A percentile compares a stretch with the other conserved stretches of the same genome.
Conservation (phyloP, 495 filamentous ascomycete species). For the Emericellopsis terricola region DNA sequence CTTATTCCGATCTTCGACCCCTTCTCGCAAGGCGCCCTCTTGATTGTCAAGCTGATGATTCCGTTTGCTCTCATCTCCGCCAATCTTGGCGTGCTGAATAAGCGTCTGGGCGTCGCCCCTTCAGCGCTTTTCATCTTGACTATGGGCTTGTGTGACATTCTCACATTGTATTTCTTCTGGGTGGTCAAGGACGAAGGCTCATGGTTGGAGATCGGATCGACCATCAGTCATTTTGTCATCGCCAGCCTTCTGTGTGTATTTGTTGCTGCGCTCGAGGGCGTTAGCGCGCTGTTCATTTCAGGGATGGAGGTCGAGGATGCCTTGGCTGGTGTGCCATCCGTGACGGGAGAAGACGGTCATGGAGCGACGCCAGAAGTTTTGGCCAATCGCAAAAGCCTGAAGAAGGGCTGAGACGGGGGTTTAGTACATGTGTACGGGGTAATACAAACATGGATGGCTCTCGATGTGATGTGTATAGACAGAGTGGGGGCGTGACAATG, state of each 20-base stretch:
- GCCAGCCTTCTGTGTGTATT: conserved; percentile 80
- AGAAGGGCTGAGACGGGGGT: no score
- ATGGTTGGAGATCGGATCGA: conserved; percentile 95
- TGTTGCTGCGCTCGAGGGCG: conserved; percentile 70
- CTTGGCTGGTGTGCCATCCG: not conserved
- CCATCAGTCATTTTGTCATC: conserved; percentile 87
- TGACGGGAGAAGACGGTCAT: not conserved
- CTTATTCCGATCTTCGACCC: conserved; percentile 92
- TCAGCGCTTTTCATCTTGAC: conserved; percentile 88
- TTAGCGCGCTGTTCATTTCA: conserved; percentile 67
- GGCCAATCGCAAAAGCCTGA: no score
- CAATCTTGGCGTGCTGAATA: conserved; percentile 88
- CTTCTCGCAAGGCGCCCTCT: conserved; percentile 75
- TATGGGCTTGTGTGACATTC: conserved; percentile 78
- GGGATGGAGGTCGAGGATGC: conserved; percentile 55
- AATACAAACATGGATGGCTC: no score
- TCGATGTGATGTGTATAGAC: no score
- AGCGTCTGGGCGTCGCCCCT: conserved; percentile 57
- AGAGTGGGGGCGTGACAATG: no score
- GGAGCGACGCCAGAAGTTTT: no score
- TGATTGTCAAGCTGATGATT: conserved; percentile 80
- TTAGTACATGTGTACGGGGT: no score
- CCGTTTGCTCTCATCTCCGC: conserved; percentile 89
- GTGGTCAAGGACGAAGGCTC: conserved; percentile 88
- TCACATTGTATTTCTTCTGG: conserved; percentile 96